phyloP scores from a whole-genome alignment of 2,329 filamentous ascomycete genomes.

The Colletotrichum gigasporum region DNA sequence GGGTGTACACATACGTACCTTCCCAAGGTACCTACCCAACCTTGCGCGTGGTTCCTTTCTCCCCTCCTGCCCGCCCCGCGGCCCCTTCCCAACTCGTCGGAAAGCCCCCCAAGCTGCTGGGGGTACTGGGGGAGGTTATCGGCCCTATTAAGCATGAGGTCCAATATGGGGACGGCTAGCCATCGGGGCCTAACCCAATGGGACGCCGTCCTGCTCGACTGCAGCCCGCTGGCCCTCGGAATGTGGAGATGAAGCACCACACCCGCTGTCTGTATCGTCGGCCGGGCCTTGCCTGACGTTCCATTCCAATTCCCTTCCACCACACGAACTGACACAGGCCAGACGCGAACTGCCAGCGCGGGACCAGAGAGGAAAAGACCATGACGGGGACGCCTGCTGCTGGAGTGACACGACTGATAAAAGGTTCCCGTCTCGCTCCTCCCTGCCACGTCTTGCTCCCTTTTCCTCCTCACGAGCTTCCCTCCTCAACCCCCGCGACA shows the following conservation, averaged over 20 bases:
- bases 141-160: constrained; percentile 30
- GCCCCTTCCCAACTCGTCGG: constrained; percentile 31
- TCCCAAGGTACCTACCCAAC: no score
- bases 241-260: constrained; percentile 30
- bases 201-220: constrained; percentile 13
- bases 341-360: constrained; percentile 23
- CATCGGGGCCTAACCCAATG: constrained; percentile 26
- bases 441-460: neutral
- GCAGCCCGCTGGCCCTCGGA: constrained; percentile 14
- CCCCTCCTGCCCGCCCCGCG: constrained; percentile 25
- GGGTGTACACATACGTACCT: no score
- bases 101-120: constrained; percentile 24
- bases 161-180: constrained; percentile 30
- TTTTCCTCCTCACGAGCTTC: constrained; percentile 23
- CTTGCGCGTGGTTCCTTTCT: neutral
- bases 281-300: constrained; percentile 17
- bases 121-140: no score
- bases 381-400: no score
- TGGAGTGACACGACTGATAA: constrained; percentile 29
- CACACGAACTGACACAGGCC: constrained; percentile 25
- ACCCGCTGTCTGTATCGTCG: neutral
- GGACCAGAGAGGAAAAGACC: no score
- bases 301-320: constrained; percentile 10
- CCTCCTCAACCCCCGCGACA: constrained; percentile 12
- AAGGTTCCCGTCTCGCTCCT: constrained; percentile 27